Evolutionary conservation across 2,329 filamentous ascomycete species (phyloP), one percentile per base, ranked within the genome.

Genomic region (Coniochaeta prunicola): DNA sequence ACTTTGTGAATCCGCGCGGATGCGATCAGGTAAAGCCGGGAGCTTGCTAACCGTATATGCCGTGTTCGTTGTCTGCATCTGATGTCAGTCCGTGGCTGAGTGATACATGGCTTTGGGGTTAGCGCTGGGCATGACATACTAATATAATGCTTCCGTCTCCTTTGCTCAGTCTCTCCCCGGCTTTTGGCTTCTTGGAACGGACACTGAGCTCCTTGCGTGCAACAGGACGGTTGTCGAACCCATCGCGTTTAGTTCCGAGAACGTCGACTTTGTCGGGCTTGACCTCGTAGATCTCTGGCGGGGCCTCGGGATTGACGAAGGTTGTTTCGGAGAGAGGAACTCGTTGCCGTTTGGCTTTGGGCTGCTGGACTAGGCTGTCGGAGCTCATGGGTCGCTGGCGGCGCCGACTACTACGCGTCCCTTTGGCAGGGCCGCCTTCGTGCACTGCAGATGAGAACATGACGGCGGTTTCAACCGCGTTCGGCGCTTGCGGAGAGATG

Each of bases 21-120:
- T 83, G 67, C 86, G 84, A 67, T 92, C 87, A 55, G 93, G 92
- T 26, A 96, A 81, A 58, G 89, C 87, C 59, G 90, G 90, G 33
- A 97, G 81, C 72, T 92, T 92, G 73, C 89, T 90, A 62, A 96
- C 90, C 48, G 84, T 88, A 71, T 94, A 97, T 63, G 90, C 90
- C 69, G 87, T 86, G 68, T 90, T 96, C 69, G 86, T 91, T 40
- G 90, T 91, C 89, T 96, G 61, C 12, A 63, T 61, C 62, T 65
- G 24, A n/a, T 57, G 66, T 68, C 58, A 69, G 64, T 59, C 54
- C 15, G 31, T 12, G 40, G 17, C 17, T 33, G 56, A 26, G 10
- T 12, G 40, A 45, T 8, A 9, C 55, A n/a, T n/a, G 38, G 21
- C 45, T 9, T 30, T 24, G 15, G 50, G 10, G 3, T 10, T 21